These are phyloP conservation scores for Metschnikowia cubensis DNA, from an alignment of 805 yeast species.

Conservation along the genomic window DNA sequence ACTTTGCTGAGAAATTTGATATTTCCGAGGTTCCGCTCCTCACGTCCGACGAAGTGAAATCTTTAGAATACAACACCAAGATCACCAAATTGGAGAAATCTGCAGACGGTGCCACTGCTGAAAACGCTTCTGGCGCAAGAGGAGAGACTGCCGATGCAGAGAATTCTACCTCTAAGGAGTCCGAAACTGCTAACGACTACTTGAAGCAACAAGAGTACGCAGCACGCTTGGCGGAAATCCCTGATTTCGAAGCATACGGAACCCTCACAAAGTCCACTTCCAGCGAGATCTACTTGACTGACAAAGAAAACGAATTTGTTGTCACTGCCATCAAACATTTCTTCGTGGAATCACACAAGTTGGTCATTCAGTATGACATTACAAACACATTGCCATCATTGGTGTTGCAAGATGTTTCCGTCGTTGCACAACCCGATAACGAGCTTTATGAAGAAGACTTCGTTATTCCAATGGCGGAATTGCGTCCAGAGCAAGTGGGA, in stretches of 20 bases:
- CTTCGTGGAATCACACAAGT: slow-evolving; percentile 60
- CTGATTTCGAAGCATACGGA: slow-evolving; percentile 75
- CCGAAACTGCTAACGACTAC: slow-evolving; percentile 23
- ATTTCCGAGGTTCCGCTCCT: slow-evolving; percentile 60
- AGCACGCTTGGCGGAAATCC: slow-evolving; percentile 63
- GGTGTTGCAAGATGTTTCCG: slow-evolving; percentile 72
- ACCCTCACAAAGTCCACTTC: slow-evolving; percentile 66
- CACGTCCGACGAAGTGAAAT: slow-evolving; percentile 65
- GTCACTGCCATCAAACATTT: slow-evolving; percentile 81
- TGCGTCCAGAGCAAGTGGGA: slow-evolving; percentile 68
- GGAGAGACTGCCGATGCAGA: slow-evolving; percentile 3
- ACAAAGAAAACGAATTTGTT: slow-evolving; percentile 88
- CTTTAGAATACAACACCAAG: slow-evolving; percentile 57
- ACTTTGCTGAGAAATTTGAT: slow-evolving; percentile 62
- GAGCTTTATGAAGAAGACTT: slow-evolving; percentile 63
- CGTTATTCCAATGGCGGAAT: slow-evolving; percentile 65
- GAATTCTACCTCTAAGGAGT: slow-evolving; percentile 21
- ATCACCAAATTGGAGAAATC: slow-evolving; percentile 33
- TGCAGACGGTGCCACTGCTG: slow-evolving; percentile 16
- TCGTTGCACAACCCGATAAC: slow-evolving; percentile 59
- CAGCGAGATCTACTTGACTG: slow-evolving; percentile 66
- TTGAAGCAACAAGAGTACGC: slow-evolving; percentile 61
- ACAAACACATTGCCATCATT: slow-evolving; percentile 80
- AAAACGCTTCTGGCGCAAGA: slow-evolving; percentile 15
- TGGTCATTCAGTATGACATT: slow-evolving; percentile 77